A percentile compares a stretch with the other conserved stretches of the same genome.
Evolutionary conservation across 129 eudicot genomes (phyloP).

Genomic region (Arctium lappa): DNA sequence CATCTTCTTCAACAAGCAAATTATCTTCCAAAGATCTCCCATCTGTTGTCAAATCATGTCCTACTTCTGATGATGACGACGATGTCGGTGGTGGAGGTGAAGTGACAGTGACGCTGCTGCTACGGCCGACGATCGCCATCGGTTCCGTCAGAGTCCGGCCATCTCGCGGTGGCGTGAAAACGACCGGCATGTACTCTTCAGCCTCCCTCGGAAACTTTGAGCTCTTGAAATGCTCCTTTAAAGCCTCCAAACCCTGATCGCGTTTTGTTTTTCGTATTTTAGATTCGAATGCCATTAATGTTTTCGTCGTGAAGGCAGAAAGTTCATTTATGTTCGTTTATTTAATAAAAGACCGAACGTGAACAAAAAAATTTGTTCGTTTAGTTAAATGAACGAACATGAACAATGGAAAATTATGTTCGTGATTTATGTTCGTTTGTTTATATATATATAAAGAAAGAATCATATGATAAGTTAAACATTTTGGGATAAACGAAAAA

Average conservation of each 20-base stretch:
- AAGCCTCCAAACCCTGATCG: constrained; percentile 65
- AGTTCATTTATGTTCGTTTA: no score
- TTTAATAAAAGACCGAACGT: no score
- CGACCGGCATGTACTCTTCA: constrained; percentile 84
- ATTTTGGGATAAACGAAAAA: no score
- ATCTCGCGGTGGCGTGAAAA: constrained; percentile 78
- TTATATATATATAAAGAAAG: no score
- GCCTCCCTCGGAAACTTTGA: constrained; percentile 77
- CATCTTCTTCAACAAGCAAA: constrained; percentile 30
- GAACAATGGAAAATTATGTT: no score
- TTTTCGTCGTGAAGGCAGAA: no score
- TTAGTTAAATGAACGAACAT: no score
- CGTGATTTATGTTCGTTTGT: no score
- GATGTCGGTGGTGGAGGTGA: constrained; percentile 1
- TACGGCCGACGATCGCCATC: constrained; percentile 37
- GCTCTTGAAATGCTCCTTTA: constrained; percentile 87
- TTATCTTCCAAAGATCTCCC: background rate
- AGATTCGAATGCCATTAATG: no score
- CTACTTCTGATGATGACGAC: background rate
- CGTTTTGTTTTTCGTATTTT: no score
- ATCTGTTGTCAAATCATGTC: constrained; percentile 8
- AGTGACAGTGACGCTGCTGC: background rate
- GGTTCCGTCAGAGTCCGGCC: constrained; percentile 58
- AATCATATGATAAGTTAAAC: no score
- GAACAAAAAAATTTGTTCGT: no score